Percentiles rank a stretch among this genome's conserved stretches.
Evolutionary conservation across 1,284 basidiomycete genomes (phyloP).

Genomic region (Pascua sp.): DNA sequence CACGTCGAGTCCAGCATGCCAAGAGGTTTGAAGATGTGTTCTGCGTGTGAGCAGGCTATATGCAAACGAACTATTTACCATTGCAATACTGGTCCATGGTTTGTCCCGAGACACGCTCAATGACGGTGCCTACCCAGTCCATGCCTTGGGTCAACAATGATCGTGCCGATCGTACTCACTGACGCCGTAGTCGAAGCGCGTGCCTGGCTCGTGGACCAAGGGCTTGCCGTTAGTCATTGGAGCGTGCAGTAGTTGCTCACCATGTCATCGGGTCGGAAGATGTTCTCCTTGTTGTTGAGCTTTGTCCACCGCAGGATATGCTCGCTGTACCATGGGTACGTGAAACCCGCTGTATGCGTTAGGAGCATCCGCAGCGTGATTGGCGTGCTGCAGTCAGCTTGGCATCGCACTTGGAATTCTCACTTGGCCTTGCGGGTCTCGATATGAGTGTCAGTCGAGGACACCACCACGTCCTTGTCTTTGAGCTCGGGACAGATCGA

Average conservation of each 20-base stretch:
- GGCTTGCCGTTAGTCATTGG: neutral
- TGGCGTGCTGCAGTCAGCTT: neutral
- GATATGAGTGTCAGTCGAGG: conserved; percentile 5
- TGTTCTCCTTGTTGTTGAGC: neutral
- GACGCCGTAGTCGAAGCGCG: conserved; percentile 4
- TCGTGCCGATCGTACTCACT: neutral
- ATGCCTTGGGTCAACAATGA: neutral
- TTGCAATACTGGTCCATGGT: neutral
- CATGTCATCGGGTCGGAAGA: neutral
- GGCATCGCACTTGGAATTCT: neutral
- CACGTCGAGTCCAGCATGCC: conserved; percentile 19
- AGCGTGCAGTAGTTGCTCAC: neutral
- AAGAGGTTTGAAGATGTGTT: conserved; percentile 21
- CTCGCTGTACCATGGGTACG: conserved; percentile 17
- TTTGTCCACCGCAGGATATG: conserved; percentile 16
- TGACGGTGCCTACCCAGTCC: conserved; percentile 2
- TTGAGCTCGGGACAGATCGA: conserved; percentile 21
- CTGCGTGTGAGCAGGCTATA: neutral
- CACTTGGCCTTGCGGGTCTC: conserved; percentile 32
- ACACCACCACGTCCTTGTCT: neutral
- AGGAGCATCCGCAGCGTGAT: conserved; percentile 13
- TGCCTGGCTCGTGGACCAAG: conserved; percentile 1
- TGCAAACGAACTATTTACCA: neutral
- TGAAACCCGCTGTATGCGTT: conserved; percentile 7
- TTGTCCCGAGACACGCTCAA: neutral